These are phyloP conservation scores for Rhizophlyctis rosea DNA, from an alignment of 192 early-diverging fungal species.

Conservation along the genomic window DNA sequence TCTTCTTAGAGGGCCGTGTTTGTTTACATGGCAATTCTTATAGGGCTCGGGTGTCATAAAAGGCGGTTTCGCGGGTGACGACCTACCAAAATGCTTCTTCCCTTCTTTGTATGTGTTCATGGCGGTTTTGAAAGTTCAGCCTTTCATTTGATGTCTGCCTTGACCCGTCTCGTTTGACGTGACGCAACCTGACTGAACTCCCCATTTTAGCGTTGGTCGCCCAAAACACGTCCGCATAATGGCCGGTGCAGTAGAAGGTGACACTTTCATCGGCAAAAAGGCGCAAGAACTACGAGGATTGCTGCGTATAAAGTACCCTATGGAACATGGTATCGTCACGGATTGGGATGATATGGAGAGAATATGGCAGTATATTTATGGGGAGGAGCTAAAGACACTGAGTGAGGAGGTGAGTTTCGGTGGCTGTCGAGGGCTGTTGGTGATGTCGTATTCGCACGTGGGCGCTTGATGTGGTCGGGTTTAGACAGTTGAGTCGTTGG, in stretches of 20 bases:
- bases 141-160: too few species aligned
- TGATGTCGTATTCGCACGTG: too few species aligned
- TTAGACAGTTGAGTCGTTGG: too few species aligned
- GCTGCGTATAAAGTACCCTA: conserved; percentile 89
- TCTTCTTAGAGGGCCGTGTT: too few species aligned
- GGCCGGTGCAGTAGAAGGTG: conserved; percentile 97
- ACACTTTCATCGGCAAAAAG: conserved; percentile 91
- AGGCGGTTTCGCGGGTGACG: conserved; percentile 97
- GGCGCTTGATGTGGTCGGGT: too few species aligned
- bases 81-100: conserved; percentile 94
- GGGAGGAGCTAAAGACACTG: conserved; percentile 91
- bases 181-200: too few species aligned
- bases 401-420: conserved; percentile 78
- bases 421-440: background rate
- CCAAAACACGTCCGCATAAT: conserved; percentile 96
- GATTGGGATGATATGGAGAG: conserved; percentile 99
- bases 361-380: conserved; percentile 97
- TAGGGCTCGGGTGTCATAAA: conserved; percentile 99
- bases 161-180: too few species aligned
- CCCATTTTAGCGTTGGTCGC: conserved; percentile 70
- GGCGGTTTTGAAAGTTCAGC: too few species aligned
- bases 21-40: too few species aligned
- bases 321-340: conserved; percentile 95
- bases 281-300: conserved; percentile 96
- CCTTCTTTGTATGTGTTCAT: conserved; percentile 72